A percentile compares a stretch with the other conserved stretches of the same genome.
These are phyloP conservation scores for Suillus hirtellus DNA, from an alignment of 768 basidiomycete species.

Conservation along the genomic window DNA sequence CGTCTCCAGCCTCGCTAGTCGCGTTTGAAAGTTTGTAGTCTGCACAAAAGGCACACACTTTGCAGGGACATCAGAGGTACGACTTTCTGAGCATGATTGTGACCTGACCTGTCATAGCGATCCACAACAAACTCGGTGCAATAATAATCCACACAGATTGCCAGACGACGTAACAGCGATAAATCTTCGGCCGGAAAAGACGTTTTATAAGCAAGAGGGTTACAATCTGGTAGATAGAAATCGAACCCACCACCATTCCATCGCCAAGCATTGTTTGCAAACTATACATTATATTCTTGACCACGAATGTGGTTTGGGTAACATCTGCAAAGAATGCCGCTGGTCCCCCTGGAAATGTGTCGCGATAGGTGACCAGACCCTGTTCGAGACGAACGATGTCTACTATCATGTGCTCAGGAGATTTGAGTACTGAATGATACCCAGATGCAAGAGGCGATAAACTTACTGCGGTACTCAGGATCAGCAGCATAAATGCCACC, in stretches of 20 bases:
- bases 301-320: constrained; percentile 23
- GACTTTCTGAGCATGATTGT: not conserved
- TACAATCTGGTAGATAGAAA: not conserved
- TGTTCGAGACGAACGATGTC: constrained; percentile 5
- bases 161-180: not conserved
- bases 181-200: not conserved
- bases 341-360: constrained; percentile 23
- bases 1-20: not conserved
- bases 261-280: constrained; percentile 13
- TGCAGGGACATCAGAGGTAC: not conserved
- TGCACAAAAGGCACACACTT: not conserved
- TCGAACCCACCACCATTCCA: constrained; percentile 2
- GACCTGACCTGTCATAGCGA: constrained; percentile 7
- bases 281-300: constrained; percentile 23
- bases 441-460: not conserved
- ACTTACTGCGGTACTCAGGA: constrained; percentile 6
- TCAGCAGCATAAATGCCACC: not conserved
- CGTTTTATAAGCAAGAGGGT: not conserved
- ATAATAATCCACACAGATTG: not conserved
- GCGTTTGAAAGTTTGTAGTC: constrained; percentile 12
- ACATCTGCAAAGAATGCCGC: constrained; percentile 23
- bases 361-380: constrained; percentile 22
- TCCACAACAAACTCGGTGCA: not conserved
- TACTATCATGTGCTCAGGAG: not conserved
- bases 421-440: not conserved